Evolutionary conservation across 2,329 filamentous ascomycete species (phyloP).

Genomic region (Paraconiothyrium brasiliense): DNA sequence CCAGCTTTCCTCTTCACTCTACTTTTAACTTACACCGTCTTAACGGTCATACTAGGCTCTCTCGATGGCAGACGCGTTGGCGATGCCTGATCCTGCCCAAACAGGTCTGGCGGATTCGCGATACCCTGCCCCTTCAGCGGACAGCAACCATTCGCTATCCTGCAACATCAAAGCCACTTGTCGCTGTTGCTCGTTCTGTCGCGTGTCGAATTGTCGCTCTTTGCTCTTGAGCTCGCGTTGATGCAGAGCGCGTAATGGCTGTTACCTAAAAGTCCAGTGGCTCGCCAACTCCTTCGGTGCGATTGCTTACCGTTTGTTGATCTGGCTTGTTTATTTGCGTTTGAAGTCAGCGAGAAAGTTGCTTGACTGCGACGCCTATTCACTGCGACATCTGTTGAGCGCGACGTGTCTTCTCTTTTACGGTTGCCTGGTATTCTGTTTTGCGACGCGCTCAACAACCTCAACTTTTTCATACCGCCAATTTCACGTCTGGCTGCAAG

Average conservation of each 20-base stretch:
- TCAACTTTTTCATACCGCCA: not conserved
- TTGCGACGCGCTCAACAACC: not conserved
- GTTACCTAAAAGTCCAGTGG: not conserved
- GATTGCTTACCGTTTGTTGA: conserved; percentile 4
- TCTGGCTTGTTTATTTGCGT: not conserved
- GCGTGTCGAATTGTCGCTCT: not conserved
- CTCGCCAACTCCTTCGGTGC: not conserved
- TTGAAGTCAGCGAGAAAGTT: not conserved
- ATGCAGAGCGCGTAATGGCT: not conserved
- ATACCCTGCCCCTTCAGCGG: not conserved
- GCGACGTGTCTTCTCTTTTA: not conserved
- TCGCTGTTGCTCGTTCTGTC: not conserved
- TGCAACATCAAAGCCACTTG: not conserved
- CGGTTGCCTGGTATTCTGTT: not conserved
- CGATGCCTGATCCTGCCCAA: not conserved
- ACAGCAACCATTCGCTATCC: not conserved
- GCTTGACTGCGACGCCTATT: not conserved
- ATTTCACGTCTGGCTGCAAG: not conserved
- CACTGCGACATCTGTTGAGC: not conserved
- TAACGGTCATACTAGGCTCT: not conserved
- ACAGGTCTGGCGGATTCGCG: not conserved
- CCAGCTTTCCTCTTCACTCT: not conserved
- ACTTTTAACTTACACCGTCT: not conserved
- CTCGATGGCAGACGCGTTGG: not conserved
- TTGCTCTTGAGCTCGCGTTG: not conserved